Base-by-base conservation (phyloP, 2,329 filamentous ascomycete genomes). In the Trichoderma hamatum region DNA sequence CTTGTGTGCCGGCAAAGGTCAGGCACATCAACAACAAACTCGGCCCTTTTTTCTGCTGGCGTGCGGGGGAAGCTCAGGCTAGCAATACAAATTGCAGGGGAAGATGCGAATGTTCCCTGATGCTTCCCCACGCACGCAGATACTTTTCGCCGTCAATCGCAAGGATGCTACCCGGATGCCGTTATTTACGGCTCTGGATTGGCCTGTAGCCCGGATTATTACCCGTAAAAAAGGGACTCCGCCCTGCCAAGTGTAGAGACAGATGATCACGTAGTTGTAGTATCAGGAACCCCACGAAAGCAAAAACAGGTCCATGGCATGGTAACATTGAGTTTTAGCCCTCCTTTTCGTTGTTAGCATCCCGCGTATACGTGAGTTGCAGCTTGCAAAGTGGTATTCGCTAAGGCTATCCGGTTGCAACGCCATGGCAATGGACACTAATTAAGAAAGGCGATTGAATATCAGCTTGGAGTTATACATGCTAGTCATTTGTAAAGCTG, bases 11-110 rank as follows among this genome's bases (percentile, higher is more conserved):
- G 30, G 46, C 52, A 32, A 32, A 58, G 63, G 52, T 21, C 43
- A 39, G 32, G 32, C 24, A 26, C 55, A 19, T 13, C 26, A 39
- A 30, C 54, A 32, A n/a, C 19, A 56, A 36, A 49, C 58, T 69
- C 67, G 67, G 67, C 67, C 67, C 67, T 69, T 69, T 63, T 43
- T 52, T 16, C 60, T 46, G 59, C 46, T 69, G 58, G 67, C 67
- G 58, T 51, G 67, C 36, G 56, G 63, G 59, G 59, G 52, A 52
- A 69, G 67, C 24, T 34, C 59, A 28, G 34, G 36, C 65, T 67
- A 56, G 28, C 52, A 56, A 51, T 56, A 52, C 59, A 64, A 28
- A 51, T 52, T 54, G 56, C 65, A 55, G 60, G 67, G 60, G 60
- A 63, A 39, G 30, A 36, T 55, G 32, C 34, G 62, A 36, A 21